A percentile compares a stretch with the other conserved stretches of the same genome.
These are phyloP conservation scores for Avicennia marina DNA, from an alignment of 257 asterid species.

Conservation along the genomic window DNA sequence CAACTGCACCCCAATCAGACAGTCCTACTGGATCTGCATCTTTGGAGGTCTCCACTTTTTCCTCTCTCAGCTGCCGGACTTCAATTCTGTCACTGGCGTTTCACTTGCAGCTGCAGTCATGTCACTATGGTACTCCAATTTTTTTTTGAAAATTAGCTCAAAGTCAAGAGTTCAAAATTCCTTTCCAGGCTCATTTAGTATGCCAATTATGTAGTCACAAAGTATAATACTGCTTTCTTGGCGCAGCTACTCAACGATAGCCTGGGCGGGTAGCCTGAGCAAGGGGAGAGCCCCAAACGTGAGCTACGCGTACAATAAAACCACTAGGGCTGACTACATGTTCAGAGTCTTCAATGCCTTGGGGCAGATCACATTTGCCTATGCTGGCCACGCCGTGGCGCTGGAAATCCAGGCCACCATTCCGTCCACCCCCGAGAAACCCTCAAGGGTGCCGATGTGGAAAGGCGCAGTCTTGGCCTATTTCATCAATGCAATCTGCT, in stretches of 20 bases:
- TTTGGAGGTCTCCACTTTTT: conserved; percentile 81
- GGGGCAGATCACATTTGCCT: conserved; percentile 83
- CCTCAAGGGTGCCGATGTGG: conserved; percentile 84
- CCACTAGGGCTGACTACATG: conserved; percentile 48
- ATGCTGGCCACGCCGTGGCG: conserved; percentile 84
- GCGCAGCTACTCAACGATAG: conserved; percentile 77
- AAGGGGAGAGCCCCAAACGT: conserved; percentile 57
- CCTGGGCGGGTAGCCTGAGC: conserved; percentile 69
- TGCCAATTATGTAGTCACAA: too few relatives aligned
- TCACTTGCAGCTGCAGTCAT: conserved; percentile 87
- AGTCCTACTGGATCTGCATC: conserved; percentile 88
- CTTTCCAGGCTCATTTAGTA: too few relatives aligned
- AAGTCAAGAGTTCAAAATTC: too few relatives aligned
- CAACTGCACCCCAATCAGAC: conserved; percentile 49
- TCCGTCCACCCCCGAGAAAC: conserved; percentile 85
- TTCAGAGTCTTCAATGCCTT: conserved; percentile 70
- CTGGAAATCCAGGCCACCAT: conserved; percentile 88
- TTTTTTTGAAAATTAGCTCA: too few relatives aligned
- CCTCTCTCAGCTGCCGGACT: conserved; percentile 80
- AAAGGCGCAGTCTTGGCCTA: conserved; percentile 85
- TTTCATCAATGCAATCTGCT: conserved; percentile 65
- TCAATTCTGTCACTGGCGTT: conserved; percentile 76
- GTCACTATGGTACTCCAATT: conserved; percentile 56
- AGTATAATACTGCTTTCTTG: too few relatives aligned
- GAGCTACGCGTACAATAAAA: conserved; percentile 61